phyloP scores from a whole-genome alignment of 2,329 filamentous ascomycete species.

The Pestalotiopsis fici region DNA sequence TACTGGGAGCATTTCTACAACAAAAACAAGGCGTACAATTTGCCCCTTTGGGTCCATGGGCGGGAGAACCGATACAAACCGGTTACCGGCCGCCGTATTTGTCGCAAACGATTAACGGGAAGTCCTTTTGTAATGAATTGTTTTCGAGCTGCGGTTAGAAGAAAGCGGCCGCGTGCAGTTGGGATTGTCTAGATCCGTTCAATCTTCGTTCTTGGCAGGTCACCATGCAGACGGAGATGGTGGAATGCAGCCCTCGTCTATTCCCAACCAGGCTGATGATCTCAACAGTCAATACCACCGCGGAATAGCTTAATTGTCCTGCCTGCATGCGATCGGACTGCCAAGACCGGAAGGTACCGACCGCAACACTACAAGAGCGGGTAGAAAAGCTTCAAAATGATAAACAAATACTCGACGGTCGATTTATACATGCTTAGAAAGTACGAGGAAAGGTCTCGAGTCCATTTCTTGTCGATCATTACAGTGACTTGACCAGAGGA shows the following conservation, averaged over 20 bases:
- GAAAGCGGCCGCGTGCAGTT: background rate
- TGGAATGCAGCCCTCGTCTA: background rate
- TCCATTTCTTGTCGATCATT: background rate
- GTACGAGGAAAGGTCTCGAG: no score
- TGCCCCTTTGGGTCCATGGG: background rate
- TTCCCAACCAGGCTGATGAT: background rate
- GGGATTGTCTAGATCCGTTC: background rate
- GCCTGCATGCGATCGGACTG: conserved; percentile 1
- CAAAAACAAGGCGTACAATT: background rate
- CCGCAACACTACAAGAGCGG: background rate
- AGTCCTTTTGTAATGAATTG: background rate
- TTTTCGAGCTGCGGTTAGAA: background rate
- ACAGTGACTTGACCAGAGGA: background rate
- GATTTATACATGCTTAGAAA: no score
- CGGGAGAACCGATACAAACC: background rate
- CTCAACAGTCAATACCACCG: background rate
- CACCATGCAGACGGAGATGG: background rate
- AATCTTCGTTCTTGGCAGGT: background rate
- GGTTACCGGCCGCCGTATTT: background rate
- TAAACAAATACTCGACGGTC: background rate
- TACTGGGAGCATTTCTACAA: no score
- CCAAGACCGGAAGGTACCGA: conserved; percentile 8
- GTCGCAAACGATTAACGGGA: background rate
- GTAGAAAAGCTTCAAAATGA: background rate
- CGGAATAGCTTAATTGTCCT: background rate